Conservation (phyloP, 441 rosid genomes). For the Mallotus repandus region DNA sequence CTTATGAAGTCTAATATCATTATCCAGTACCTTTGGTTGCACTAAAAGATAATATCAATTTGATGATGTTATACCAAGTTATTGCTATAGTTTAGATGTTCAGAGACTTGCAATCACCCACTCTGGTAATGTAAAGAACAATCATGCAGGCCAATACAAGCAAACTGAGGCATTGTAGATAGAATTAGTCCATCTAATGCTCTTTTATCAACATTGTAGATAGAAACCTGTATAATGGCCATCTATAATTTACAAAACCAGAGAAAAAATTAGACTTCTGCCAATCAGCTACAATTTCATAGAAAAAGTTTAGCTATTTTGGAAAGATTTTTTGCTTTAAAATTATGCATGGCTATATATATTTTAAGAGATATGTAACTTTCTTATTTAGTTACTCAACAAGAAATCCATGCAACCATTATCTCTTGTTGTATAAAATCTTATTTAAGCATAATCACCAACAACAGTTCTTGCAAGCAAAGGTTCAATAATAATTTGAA, state of each 20-base stretch:
- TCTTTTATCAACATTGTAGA: not conserved
- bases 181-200: not conserved
- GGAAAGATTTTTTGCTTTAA: not conserved
- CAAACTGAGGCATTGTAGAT: not conserved
- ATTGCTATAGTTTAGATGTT: not conserved
- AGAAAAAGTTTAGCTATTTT: not conserved
- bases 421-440: not conserved
- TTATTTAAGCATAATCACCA: not conserved
- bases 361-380: too few relatives aligned
- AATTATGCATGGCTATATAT: too few relatives aligned
- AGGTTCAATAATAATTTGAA: not conserved
- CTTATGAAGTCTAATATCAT: not conserved
- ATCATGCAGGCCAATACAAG: not conserved
- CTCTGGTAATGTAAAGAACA: too few relatives aligned
- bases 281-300: not conserved
- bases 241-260: not conserved
- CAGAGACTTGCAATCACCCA: not conserved
- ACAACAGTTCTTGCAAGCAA: not conserved
- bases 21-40: not conserved
- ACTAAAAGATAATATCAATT: not conserved
- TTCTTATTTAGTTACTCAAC: not conserved
- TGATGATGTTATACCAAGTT: not conserved
- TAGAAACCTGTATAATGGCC: too few relatives aligned
- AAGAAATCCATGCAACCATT: not conserved
- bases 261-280: not conserved